Evolutionary conservation across 257 asterid genomes (phyloP), one percentile per base, ranked within the genome.

Genomic region (Phtheirospermum japonicum): DNA sequence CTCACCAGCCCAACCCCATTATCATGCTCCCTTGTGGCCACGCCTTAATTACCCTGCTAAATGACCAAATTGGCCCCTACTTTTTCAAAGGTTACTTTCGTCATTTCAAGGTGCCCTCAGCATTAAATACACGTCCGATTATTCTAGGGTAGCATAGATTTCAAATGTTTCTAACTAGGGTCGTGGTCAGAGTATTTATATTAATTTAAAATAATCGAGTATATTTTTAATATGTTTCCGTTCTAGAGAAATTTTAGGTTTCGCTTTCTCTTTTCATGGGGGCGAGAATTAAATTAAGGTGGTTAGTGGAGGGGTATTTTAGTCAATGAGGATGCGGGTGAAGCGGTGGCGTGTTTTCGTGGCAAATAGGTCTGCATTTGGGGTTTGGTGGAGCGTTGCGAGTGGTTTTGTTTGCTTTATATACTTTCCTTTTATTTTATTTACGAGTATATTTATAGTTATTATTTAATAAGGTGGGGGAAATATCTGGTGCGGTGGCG

Each of bases 341-440:
- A 6, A 61, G 49, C 71, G 81, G 80, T 83, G 83, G 73, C 84
- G 82, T 79, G 83, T 76, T 48, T 53, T 67, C 71, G 78, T 75
- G 86, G 86, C 81, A 80, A 75, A 71, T 75, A 72, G 67, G 80
- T 70, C 63, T 73, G 80, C 64, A 66, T 60, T 65, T 36, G 1
- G 64, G 68, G 82, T 80, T 78, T 76, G 83, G 89, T 80, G 81
- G 78, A 66, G 82, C 68, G 80, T 69, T 76, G 81, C 64, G 55
- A 71, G 82, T 80, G 79, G 78, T 66, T 51, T 46, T 26, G 33
- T 50, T 50, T 13, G 57, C 57, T 50, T 50, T 50, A 13, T 50
- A 8, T 19, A 0, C 2, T 7, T 50, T 50, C 18, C 32, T 19
- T 17, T 19, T 48, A 12, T 46, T 6, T 2, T n/a, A 48, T 14